Evolutionary conservation across 192 early-diverging fungal genomes (phyloP), one percentile per base, ranked within the genome.

Genomic region (Podochytrium sp.): DNA sequence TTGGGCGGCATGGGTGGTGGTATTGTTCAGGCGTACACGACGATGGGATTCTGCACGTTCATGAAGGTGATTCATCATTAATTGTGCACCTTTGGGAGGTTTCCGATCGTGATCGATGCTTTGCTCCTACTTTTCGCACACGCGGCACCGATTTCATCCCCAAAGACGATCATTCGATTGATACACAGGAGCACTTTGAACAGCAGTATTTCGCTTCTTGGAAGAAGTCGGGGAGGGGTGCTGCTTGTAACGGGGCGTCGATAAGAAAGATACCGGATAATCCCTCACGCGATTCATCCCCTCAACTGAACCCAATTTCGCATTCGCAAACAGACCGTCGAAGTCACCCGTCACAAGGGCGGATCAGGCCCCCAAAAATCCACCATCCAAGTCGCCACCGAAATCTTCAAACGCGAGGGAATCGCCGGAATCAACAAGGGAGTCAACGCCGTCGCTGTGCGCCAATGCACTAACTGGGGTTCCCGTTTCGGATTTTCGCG

Each of bases 41-140:
- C 97, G 29, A 99, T 99, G 97, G 97, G 97, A 25, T 98, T 98
- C 84, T 98, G 96, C 81, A 99, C 97, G 0, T 97, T 98, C 81
- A 97, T 98, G 97, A 86, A 81, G 78, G 60, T 61, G 29, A 7
- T n/a, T 76, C 56, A 37, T 39, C 0, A 10, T 30, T 70, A 30
- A 14, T 63, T 41, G n/a, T 27, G n/a, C n/a, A n/a, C n/a, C n/a
- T 10, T 16, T 27, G 29, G 32, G 12, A 38, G 14, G 7, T 3
- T 14, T 1, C 1, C 14, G 12, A 23, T 20, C 3, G 6, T 42
- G n/a, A n/a, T n/a, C n/a, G n/a, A n/a, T n/a, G n/a, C n/a, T n/a
- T n/a, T n/a, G n/a, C n/a, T n/a, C n/a, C n/a, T n/a, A n/a, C n/a
- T n/a, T n/a, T n/a, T n/a, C n/a, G n/a, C n/a, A n/a, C n/a, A n/a